Conservation (phyloP, 208 protist genomes). For the Phytomonas sp. region DNA sequence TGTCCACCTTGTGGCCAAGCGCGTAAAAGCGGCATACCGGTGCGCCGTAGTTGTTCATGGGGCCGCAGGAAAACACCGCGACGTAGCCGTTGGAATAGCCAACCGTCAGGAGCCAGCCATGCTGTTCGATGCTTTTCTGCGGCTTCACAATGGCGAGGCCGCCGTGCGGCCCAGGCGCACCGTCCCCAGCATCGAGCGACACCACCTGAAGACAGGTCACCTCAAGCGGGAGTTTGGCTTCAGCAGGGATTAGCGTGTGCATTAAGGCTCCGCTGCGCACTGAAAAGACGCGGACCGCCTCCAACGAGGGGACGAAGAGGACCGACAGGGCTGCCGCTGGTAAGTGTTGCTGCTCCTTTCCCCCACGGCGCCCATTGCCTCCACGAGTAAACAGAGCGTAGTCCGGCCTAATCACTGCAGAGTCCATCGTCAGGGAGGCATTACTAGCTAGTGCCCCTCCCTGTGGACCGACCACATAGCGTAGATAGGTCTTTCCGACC, state of each 20-base stretch:
- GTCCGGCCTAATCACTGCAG: conserved; percentile 26
- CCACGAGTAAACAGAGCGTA: conserved; percentile 15
- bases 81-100: conserved; percentile 84
- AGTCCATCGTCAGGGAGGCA: conserved; percentile 45
- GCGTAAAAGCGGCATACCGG: conserved; percentile 78
- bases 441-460: conserved; percentile 62
- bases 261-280: conserved; percentile 64
- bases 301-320: conserved; percentile 74
- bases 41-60: conserved; percentile 72
- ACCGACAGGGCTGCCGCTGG: conserved; percentile 21
- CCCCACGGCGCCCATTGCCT: conserved; percentile 1
- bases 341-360: conserved; percentile 5
- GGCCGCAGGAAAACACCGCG: conserved; percentile 60
- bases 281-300: conserved; percentile 78
- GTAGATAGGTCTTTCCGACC: conserved; percentile 87
- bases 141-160: conserved; percentile 5
- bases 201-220: conserved; percentile 61
- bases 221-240: conserved; percentile 73
- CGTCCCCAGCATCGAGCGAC: conserved; percentile 18
- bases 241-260: conserved; percentile 59
- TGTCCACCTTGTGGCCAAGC: conserved; percentile 76
- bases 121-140: conserved; percentile 17
- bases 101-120: conserved; percentile 69
- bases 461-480: conserved; percentile 77
- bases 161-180: neutral